Conservation (phyloP, 2,329 filamentous ascomycete species). For the Epichloe hybrida region DNA sequence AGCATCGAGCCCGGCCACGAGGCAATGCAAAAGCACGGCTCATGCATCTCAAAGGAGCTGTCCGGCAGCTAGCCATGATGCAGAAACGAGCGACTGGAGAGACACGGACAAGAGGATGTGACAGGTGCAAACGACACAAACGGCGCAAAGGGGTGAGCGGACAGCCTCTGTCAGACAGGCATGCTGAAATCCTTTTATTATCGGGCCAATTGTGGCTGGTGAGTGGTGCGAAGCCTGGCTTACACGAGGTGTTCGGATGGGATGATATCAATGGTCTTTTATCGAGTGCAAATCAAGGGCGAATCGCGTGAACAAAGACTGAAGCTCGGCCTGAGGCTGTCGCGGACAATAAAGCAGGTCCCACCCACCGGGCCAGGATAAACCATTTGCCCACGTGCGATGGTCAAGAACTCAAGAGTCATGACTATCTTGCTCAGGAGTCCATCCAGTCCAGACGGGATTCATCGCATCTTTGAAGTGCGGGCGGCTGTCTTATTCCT, state of each 20-base stretch:
- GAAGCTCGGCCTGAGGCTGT: too few relatives aligned
- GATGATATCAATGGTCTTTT: too few relatives aligned
- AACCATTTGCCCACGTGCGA: not conserved
- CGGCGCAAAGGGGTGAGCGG: too few relatives aligned
- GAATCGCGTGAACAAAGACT: too few relatives aligned
- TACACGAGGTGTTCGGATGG: too few relatives aligned
- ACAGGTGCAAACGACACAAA: not conserved
- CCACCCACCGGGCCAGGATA: not conserved
- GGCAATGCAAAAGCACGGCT: not conserved
- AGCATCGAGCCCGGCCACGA: constrained; percentile 7
- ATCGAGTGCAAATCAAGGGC: too few relatives aligned
- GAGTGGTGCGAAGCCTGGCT: too few relatives aligned
- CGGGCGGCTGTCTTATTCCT: not conserved
- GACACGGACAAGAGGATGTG: not conserved
- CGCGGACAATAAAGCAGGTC: too few relatives aligned
- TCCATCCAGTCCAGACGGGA: not conserved
- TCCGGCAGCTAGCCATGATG: not conserved
- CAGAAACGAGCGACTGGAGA: not conserved
- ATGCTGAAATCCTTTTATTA: too few relatives aligned
- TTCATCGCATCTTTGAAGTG: not conserved
- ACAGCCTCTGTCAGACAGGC: too few relatives aligned
- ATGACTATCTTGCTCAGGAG: not conserved
- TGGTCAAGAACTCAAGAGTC: not conserved
- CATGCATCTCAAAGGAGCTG: not conserved
- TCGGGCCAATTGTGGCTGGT: too few relatives aligned